Base-by-base conservation (phyloP, 1,284 basidiomycete species). In the Vanrija humicola region DNA sequence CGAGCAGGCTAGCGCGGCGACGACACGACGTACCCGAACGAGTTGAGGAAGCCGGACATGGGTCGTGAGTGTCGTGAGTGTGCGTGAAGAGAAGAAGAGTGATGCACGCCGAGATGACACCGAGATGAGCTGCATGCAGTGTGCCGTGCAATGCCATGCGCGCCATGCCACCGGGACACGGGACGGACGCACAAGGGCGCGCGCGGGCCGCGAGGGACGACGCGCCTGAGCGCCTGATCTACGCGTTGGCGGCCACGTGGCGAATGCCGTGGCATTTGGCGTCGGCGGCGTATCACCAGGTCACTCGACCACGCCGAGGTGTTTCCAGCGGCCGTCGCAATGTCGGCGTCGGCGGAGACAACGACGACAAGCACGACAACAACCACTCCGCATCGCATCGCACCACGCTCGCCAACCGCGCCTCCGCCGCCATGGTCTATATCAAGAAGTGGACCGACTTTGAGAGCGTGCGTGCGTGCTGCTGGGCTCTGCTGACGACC, bases 391-490 rank as follows among this genome's bases (percentile, higher is more conserved):
- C 26, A 38, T 40, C 47, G 28, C 29, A 18, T 14, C 21, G 6
- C 39, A 42, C 6, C 39, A 18, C 40, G 7, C 6, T 6, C 40
- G n/a, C 12, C 43, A 38, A 14, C 21, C 8, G 38, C 28, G 28
- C n/a, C 8, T 16, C 18, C 19, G 10, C 14, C 40, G 61, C n/a
- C 15, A 78, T 77, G 76, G 74, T 76, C 44, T 75, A 75, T 64
- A 65, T 76, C 46, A 70, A 72, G 54, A 72, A 64, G 38, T 78
- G 77, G 77, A 72, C 73, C n/a, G 68, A 74, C 39, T 78, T 75
- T 54, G 75, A 77, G 58, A 68, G 65, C 51, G 77, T 77, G 47
- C 49, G 73, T 61, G 7, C 6, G 18, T 8, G 25, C 6, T 21
- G 3, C 10, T 44, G 9, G 14, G 18, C 8, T 1, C 12, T 45